These are phyloP conservation scores for Saccharomyces hybrid DNA, from an alignment of 1,139 yeast genomes.

Conservation along the genomic window DNA sequence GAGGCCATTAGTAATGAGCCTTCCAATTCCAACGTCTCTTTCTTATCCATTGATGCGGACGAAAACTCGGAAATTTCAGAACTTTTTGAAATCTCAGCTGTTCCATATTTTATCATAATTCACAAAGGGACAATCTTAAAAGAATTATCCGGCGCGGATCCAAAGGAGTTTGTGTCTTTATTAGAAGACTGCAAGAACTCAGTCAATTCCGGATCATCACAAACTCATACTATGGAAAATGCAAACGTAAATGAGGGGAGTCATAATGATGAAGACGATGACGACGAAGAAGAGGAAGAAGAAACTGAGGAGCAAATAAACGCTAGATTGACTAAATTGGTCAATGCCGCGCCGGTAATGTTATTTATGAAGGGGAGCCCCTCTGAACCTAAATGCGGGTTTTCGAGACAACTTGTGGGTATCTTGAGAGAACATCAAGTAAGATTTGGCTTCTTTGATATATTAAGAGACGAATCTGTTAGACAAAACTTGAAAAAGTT, in stretches of 20 bases:
- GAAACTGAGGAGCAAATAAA: conserved; percentile 79
- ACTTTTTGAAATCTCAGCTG: conserved; percentile 86
- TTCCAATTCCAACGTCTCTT: conserved; percentile 36
- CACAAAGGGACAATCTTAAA: conserved; percentile 78
- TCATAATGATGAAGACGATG: conserved; percentile 11
- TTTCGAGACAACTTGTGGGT: conserved; percentile 93
- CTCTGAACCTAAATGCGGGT: conserved; percentile 95
- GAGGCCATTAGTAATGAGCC: conserved; percentile 35
- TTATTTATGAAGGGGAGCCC: conserved; percentile 98
- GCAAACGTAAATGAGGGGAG: conserved; percentile 3
- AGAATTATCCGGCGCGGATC: conserved; percentile 94
- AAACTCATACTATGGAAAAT: background rate
- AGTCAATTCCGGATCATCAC: background rate
- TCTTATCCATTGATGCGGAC: conserved; percentile 84
- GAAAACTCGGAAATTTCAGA: conserved; percentile 83
- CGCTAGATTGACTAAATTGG: conserved; percentile 71
- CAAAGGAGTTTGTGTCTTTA: conserved; percentile 77
- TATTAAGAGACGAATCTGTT: conserved; percentile 85
- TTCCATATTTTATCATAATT: conserved; percentile 85
- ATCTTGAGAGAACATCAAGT: conserved; percentile 91
- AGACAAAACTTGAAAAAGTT: conserved; percentile 86
- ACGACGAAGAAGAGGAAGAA: conserved; percentile 38
- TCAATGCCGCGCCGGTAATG: conserved; percentile 96
- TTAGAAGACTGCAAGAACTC: conserved; percentile 43
- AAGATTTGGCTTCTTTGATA: conserved; percentile 93